Percentiles rank a stretch among this genome's conserved stretches.
phyloP scores from a whole-genome alignment of 106 monocot genomes.

The Dactylorhiza incarnata region DNA sequence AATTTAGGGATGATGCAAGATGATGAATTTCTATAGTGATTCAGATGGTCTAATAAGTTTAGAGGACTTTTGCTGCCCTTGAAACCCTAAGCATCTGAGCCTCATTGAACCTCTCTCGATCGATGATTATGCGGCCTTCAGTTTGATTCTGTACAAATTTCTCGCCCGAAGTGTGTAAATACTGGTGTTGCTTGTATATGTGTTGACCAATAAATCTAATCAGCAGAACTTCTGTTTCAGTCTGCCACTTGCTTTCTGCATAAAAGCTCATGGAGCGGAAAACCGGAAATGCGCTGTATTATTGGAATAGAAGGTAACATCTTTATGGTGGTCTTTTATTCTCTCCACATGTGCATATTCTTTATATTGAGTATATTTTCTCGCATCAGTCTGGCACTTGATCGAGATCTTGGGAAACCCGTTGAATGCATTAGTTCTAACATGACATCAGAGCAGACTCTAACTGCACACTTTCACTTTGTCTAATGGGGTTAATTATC shows the following conservation, averaged over 20 bases:
- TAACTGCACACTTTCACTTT: too few relatives aligned
- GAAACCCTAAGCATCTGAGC: too few relatives aligned
- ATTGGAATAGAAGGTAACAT: too few relatives aligned
- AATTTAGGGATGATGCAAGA: constrained; percentile 18
- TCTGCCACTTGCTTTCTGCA: neutral
- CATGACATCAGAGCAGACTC: too few relatives aligned
- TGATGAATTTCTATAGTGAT: constrained; percentile 21
- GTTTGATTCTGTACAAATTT: neutral
- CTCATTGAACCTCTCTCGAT: too few relatives aligned
- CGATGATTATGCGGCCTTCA: neutral
- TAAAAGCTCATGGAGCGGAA: neutral
- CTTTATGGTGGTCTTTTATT: neutral
- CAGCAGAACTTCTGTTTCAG: neutral
- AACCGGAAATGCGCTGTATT: neutral
- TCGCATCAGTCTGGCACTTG: too few relatives aligned
- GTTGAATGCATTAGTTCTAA: too few relatives aligned
- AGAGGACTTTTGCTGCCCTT: neutral
- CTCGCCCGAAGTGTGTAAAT: too few relatives aligned
- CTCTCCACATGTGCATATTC: neutral
- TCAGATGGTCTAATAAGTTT: neutral
- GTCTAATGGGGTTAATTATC: too few relatives aligned
- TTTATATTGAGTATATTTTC: neutral
- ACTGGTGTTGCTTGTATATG: neutral
- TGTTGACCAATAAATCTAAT: neutral
- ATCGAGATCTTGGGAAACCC: too few relatives aligned